These are phyloP conservation scores for Plasmopara muralis DNA, from an alignment of 352 stramenopile genomes.

Conservation along the genomic window DNA sequence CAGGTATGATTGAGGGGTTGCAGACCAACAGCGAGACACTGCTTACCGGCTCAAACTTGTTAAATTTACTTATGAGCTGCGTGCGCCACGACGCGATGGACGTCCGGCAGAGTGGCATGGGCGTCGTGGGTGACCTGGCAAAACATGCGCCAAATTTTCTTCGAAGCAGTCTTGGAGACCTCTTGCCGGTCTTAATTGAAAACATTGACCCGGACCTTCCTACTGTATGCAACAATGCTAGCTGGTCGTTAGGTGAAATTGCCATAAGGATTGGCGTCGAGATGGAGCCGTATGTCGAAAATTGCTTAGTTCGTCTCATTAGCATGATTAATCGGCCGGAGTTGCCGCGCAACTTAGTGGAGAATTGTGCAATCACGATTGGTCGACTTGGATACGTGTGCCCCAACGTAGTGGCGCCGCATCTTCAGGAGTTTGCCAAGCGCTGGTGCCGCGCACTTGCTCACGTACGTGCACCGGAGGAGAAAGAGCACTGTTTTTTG, in stretches of 20 bases:
- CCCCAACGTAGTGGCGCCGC: conserved; percentile 69
- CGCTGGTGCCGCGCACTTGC: conserved; percentile 83
- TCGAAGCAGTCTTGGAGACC: conserved; percentile 58
- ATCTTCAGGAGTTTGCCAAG: conserved; percentile 83
- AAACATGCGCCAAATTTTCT: conserved; percentile 78
- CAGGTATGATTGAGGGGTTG: conserved; percentile 85
- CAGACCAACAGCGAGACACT: conserved; percentile 67
- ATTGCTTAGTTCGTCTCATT: conserved; percentile 59
- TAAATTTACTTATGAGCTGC: conserved; percentile 84
- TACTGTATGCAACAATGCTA: conserved; percentile 90
- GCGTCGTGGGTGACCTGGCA: conserved; percentile 82
- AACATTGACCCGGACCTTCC: conserved; percentile 85
- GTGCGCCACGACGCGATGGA: conserved; percentile 83
- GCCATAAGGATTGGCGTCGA: conserved; percentile 76
- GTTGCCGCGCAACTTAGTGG: conserved; percentile 79
- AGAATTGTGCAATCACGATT: conserved; percentile 89
- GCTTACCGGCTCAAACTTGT: conserved; percentile 74
- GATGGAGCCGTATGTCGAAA: conserved; percentile 80
- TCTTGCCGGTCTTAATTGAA: conserved; percentile 80
- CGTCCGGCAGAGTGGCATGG: conserved; percentile 86
- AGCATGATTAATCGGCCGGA: conserved; percentile 86
- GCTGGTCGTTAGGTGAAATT: conserved; percentile 88
- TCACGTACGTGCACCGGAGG: conserved; percentile 72
- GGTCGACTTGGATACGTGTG: conserved; percentile 83
- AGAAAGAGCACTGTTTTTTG: conserved; percentile 88